Conservation (phyloP, 176 grass and related monocot species). For the Oryza australiensis region DNA sequence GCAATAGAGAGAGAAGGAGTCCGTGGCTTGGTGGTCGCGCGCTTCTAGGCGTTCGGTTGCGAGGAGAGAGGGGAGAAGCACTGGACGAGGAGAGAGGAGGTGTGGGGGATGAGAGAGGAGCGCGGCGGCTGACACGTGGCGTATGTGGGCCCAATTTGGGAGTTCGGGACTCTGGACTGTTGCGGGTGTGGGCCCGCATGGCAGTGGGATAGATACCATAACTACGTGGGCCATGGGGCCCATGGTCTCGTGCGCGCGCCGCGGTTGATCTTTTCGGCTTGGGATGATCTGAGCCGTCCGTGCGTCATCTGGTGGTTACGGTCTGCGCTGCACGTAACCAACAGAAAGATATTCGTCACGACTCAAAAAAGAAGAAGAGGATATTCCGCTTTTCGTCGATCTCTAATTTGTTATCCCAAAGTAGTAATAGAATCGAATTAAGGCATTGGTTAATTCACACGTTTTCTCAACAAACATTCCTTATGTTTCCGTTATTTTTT, state of each 20-base stretch:
- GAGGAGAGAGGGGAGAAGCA: background rate
- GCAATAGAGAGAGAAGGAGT: background rate
- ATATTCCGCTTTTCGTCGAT: background rate
- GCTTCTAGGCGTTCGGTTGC: background rate
- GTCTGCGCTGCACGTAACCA: too few relatives aligned
- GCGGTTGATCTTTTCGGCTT: background rate
- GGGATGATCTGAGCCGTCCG: background rate
- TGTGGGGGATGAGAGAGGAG: background rate
- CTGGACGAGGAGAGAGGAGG: background rate
- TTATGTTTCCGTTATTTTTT: too few relatives aligned
- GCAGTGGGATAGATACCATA: background rate
- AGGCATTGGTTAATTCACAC: background rate
- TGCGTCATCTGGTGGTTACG: background rate
- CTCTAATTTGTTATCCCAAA: background rate
- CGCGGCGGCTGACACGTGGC: constrained; percentile 26
- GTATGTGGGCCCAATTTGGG: background rate
- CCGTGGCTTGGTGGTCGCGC: background rate
- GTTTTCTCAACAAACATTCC: background rate
- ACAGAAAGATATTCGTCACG: too few relatives aligned
- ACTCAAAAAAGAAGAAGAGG: background rate
- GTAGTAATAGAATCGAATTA: background rate
- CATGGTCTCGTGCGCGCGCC: background rate
- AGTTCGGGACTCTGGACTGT: background rate
- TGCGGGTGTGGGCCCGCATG: background rate
- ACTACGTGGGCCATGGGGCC: too few relatives aligned